Evolutionary conservation across 306 rosid genomes (phyloP).

Genomic region (Castanea mollissima): DNA sequence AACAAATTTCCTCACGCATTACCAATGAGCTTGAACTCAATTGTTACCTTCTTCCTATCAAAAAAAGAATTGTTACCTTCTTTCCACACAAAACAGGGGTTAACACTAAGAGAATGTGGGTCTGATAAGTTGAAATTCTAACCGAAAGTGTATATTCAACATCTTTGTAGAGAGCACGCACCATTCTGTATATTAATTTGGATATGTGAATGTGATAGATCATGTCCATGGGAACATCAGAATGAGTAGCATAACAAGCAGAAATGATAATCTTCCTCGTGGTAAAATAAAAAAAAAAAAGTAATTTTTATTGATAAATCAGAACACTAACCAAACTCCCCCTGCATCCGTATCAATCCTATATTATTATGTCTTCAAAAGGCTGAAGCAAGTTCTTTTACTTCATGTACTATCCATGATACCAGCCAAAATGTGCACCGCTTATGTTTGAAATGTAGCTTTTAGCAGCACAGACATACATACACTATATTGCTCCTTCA

Average conservation of each 20-base stretch:
- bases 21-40: no score
- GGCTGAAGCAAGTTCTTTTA: neutral
- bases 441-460: neutral
- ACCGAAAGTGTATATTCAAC: no score
- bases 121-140: no score
- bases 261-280: neutral
- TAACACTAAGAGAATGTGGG: no score
- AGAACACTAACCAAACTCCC: neutral
- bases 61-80: no score
- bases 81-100: no score
- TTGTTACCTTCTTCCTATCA: no score
- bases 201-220: neutral
- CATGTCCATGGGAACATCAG: neutral
- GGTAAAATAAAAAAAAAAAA: neutral
- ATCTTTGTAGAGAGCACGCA: neutral
- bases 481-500: neutral
- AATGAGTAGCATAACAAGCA: neutral
- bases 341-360: neutral
- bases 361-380: neutral
- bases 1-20: no score
- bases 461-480: neutral
- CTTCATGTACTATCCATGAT: neutral
- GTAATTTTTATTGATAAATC: neutral
- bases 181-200: neutral
- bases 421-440: neutral